phyloP scores from a whole-genome alignment of 2,329 filamentous ascomycete species.

The Penicillium hesseltinei region DNA sequence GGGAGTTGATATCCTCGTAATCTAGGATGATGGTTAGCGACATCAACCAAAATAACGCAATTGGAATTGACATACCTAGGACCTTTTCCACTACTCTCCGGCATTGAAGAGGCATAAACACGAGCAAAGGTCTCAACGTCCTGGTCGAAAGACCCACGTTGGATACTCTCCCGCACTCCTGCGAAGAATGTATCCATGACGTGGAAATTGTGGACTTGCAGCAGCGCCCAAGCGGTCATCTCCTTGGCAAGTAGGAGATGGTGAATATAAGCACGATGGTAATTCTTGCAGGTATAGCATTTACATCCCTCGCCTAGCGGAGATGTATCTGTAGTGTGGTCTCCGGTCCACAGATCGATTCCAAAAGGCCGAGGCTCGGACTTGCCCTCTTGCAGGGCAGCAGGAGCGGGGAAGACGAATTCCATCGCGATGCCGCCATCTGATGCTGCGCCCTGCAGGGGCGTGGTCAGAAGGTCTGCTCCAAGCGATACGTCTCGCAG shows the following conservation, averaged over 20 bases:
- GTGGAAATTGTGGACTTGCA: constrained; percentile 89
- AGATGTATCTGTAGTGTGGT: constrained; percentile 59
- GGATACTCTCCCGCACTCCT: constrained; percentile 65
- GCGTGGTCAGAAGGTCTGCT: constrained; percentile 74
- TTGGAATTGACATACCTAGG: constrained; percentile 56
- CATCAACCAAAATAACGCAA: background rate
- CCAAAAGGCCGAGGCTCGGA: constrained; percentile 56
- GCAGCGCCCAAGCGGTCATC: constrained; percentile 91
- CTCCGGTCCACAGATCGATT: constrained; percentile 70
- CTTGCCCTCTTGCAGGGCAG: constrained; percentile 11
- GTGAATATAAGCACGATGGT: constrained; percentile 83
- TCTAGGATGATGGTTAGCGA: constrained; percentile 32
- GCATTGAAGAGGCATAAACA: constrained; percentile 68
- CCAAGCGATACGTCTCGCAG: constrained; percentile 74
- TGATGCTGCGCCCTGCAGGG: constrained; percentile 71
- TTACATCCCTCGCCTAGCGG: constrained; percentile 64
- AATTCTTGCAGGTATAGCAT: constrained; percentile 80
- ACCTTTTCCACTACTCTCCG: constrained; percentile 70
- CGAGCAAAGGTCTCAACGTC: constrained; percentile 61
- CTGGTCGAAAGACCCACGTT: constrained; percentile 52
- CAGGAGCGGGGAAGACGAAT: constrained; percentile 66
- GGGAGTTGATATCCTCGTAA: constrained; percentile 81
- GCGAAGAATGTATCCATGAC: constrained; percentile 71
- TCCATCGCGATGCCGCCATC: constrained; percentile 82
- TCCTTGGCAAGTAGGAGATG: constrained; percentile 88